Base-by-base conservation (phyloP, 23 red algal genomes). In the Gracilaria caudata region DNA sequence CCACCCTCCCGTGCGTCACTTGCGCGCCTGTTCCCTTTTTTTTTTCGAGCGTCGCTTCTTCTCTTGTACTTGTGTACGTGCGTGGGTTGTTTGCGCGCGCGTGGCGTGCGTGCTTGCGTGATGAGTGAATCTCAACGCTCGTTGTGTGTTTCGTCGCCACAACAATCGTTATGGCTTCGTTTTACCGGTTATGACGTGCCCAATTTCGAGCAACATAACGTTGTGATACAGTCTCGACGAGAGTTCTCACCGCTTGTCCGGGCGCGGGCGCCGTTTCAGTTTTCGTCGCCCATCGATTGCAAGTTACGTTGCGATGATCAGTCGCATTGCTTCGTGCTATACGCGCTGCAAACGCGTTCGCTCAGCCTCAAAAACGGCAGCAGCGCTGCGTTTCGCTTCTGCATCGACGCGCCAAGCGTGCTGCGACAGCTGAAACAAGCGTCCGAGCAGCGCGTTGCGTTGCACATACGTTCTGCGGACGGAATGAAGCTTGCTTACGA, bases 241-340 rank as follows among this genome's bases (percentile, higher is more conserved):
- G 79, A 83, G 34, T 83, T 83, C 37, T 83, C 79, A 7, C 79
- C 39, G 20, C 11, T 83, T 11, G 79, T 83, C 25, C 53, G 43
- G 4, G 79, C 79, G 12, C 8, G 28, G 14, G 43, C 79, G 7
- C 63, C 79, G 3, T 41, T 32, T 11, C 57, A 45, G 16, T 83
- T 83, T 38, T 66, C 57, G 17, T 45, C 57, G 11, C 59, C 79
- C 26, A 64, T 83, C 37, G 79, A 83, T 33, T 83, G 79, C 36
- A 28, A 43, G 36, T 59, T 83, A 3, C 5, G n/a, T 16, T 16
- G 29, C 38, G 28, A 30, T 44, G 79, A 47, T 20, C 46, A n/a
- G 12, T 8, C 33, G 32, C 28, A 83, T 53, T 41, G 44, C 23
- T 51, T 61, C 58, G 79, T 49, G 43, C 79, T 83, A 7, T 83